These are phyloP conservation scores for Citrus unshiu DNA, from an alignment of 345 rosid genomes.

Conservation along the genomic window DNA sequence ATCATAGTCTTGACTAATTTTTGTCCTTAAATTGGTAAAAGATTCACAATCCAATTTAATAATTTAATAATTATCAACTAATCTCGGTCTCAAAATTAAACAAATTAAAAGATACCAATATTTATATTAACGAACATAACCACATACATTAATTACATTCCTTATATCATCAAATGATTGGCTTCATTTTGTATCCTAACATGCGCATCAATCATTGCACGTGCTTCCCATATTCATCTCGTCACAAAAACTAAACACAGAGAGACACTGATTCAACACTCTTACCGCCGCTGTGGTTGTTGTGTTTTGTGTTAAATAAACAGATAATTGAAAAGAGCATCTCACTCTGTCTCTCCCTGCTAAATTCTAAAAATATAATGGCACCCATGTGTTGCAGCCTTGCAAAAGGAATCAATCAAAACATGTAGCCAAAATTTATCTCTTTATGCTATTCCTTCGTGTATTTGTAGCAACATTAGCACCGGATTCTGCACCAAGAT, in stretches of 20 bases:
- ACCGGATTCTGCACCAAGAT: not conserved
- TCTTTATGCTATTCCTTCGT: not conserved
- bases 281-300: conserved; percentile 1
- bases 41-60: not conserved
- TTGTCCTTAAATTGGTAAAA: not conserved
- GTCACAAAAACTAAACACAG: conserved; percentile 1
- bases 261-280: not conserved
- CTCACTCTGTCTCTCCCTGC: conserved; percentile 1
- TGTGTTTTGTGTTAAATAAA: conserved; percentile 3
- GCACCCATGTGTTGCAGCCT: conserved; percentile 19
- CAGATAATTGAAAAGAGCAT: not conserved
- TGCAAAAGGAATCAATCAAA: not conserved
- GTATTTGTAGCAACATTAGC: not conserved
- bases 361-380: conserved; percentile 3
- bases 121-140: not conserved
- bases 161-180: conserved; percentile 27
- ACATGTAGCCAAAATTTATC: too few relatives aligned
- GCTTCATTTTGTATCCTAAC: conserved; percentile 24
- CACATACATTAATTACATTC: conserved; percentile 9
- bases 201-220: conserved; percentile 47
- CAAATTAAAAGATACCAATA: too few relatives aligned
- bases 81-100: too few relatives aligned
- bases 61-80: too few relatives aligned
- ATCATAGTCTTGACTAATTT: not conserved
- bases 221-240: conserved; percentile 20